Conservation (phyloP, 129 eudicot species). For the Kitagawia praeruptora region DNA sequence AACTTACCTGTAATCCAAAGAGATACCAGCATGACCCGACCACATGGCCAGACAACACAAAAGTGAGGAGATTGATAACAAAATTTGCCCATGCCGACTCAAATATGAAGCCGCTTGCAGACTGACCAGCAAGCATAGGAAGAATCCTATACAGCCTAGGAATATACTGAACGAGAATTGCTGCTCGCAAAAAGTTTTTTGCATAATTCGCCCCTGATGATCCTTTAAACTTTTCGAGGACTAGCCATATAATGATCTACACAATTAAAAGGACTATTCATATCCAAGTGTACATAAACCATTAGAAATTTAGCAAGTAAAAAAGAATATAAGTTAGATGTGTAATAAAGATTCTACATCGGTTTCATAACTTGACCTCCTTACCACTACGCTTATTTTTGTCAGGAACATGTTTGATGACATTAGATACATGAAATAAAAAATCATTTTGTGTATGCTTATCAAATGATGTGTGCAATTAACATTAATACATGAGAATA, state of each 20-base stretch:
- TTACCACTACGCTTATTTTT: too few relatives aligned
- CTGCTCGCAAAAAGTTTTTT: slow-evolving; percentile 65
- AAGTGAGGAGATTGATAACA: slow-evolving; percentile 44
- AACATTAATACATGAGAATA: background rate
- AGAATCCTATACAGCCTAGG: slow-evolving; percentile 74
- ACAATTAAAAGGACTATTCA: slow-evolving; percentile 11
- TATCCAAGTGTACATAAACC: background rate
- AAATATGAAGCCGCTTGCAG: slow-evolving; percentile 62
- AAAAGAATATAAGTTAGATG: too few relatives aligned
- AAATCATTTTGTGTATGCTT: too few relatives aligned
- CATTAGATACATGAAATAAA: background rate
- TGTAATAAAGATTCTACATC: too few relatives aligned
- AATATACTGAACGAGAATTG: slow-evolving; percentile 68
- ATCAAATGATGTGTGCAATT: too few relatives aligned
- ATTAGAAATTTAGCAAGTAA: background rate
- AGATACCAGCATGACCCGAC: slow-evolving; percentile 71
- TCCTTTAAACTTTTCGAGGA: slow-evolving; percentile 38
- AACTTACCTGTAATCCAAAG: slow-evolving; percentile 51
- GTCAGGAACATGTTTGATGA: background rate
- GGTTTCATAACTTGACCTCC: too few relatives aligned
- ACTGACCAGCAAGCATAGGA: slow-evolving; percentile 77
- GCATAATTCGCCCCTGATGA: slow-evolving; percentile 70
- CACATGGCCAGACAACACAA: slow-evolving; percentile 46
- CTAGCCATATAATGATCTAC: slow-evolving; percentile 61
- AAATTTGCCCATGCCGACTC: slow-evolving; percentile 32